Base-by-base conservation (phyloP, 1,139 yeast species). In the Debaryomyces fabryi region DNA sequence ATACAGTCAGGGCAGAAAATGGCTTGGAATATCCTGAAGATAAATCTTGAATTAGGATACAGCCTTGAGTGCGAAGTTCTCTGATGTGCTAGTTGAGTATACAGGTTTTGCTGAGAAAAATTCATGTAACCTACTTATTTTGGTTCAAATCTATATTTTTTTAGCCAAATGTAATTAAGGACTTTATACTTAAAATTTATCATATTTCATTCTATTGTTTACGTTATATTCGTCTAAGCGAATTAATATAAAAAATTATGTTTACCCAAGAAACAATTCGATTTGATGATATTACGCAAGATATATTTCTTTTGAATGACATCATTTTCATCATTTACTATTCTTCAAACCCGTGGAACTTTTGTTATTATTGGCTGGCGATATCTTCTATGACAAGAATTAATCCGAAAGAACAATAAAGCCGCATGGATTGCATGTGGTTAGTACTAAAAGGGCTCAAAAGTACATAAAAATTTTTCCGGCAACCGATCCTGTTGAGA, bases 11-110 rank as follows among this genome's bases (percentile, higher is more conserved):
- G 49, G 52, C 61, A 44, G 74, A 74, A 42, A 68, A 68, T 49
- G 75, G 70, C 12, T 66, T 80, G 44, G 62, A 56, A 16, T 80
- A 76, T 53, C 78, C 80, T 1, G 73, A 60, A 43, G 76, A 71
- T 30, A n/a, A 7, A 25, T 4, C 9, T 18, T 34, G 20, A 34
- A 33, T 15, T n/a, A 15, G 10, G 10, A 12, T 20, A 21, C 21
- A 35, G 35, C 35, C 35, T 4, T 18, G 6, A 32, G 5, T 15
- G 12, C 35, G n/a, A 32, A 32, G 8, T 30, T 8, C 12, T 32
- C 35, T 15, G 35, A n/a, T 6, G 20, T 2, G 34, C 34, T 29
- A 9, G 20, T 32, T 15, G 4, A 9, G 20, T 15, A 15, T 15
- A 32, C 34, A 30, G 34, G 12, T 15, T 8, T 16, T 15, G 35